Evolutionary conservation across 1,139 yeast species (phyloP).

Genomic region (Candida tropicalis): DNA sequence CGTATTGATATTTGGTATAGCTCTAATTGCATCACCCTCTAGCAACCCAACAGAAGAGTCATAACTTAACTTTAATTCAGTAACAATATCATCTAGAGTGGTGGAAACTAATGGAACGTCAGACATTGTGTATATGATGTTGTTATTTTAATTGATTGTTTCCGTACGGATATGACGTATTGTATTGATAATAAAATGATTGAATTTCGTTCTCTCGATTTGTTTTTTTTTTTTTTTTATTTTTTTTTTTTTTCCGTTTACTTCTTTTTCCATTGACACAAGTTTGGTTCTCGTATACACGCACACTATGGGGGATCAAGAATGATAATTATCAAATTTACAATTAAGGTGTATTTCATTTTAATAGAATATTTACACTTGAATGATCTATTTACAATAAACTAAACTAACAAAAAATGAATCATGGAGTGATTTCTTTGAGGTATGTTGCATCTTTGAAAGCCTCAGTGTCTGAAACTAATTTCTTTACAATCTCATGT

Average conservation of each 20-base stretch:
- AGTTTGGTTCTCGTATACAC: too few species aligned
- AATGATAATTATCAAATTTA: too few species aligned
- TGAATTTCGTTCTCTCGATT: too few species aligned
- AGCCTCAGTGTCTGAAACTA: slow-evolving; percentile 37
- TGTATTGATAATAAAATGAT: too few species aligned
- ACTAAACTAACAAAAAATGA: neutral
- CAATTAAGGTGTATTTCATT: too few species aligned
- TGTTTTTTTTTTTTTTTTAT: too few species aligned
- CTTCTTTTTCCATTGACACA: neutral
- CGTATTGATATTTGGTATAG: slow-evolving; percentile 48
- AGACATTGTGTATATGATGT: slow-evolving; percentile 16
- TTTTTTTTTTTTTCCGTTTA: neutral
- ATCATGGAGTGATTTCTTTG: slow-evolving; percentile 27
- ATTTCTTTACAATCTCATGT: slow-evolving; percentile 33
- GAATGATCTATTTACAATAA: slow-evolving; percentile 2
- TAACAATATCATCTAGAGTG: slow-evolving; percentile 54
- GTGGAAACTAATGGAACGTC: slow-evolving; percentile 39
- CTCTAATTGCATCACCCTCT: slow-evolving; percentile 57
- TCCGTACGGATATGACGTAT: too few species aligned
- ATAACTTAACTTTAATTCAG: slow-evolving; percentile 54
- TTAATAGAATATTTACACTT: slow-evolving; percentile 1
- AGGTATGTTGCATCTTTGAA: slow-evolving; percentile 38
- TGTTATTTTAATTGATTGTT: neutral
- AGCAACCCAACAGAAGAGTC: slow-evolving; percentile 62
- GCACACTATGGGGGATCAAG: too few species aligned